Conservation (phyloP, 306 rosid species). For the Sicyos baderoa region DNA sequence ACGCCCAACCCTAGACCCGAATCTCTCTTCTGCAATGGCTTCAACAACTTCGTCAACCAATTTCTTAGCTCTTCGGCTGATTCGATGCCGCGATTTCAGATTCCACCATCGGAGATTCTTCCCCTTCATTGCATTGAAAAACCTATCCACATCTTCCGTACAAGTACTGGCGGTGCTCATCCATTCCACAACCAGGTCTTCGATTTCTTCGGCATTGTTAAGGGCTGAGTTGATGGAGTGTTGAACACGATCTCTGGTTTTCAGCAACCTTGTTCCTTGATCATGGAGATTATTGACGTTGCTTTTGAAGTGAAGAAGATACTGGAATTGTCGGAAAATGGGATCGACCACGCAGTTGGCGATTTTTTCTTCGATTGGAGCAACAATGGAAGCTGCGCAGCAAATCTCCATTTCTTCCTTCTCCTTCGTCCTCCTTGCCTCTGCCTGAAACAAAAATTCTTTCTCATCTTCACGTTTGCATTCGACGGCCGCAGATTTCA, state of each 20-base stretch:
- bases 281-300: background rate
- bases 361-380: background rate
- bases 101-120: background rate
- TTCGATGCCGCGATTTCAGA: background rate
- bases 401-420: background rate
- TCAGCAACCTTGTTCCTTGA: background rate
- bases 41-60: background rate
- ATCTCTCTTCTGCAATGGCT: background rate
- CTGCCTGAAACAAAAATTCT: background rate
- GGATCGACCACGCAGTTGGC: conserved; percentile 1
- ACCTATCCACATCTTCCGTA: background rate
- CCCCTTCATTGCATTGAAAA: background rate
- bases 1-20: background rate
- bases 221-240: background rate
- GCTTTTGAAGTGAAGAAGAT: conserved; percentile 1
- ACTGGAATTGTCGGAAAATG: conserved; percentile 13
- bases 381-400: background rate
- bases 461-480: no score
- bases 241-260: background rate
- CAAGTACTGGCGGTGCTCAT: background rate
- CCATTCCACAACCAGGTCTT: conserved; percentile 15
- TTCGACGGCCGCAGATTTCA: no score
- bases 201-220: background rate
- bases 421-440: background rate
- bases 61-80: conserved; percentile 15